Evolutionary conservation across 2,329 filamentous ascomycete species (phyloP).

Genomic region (Aspergillus spinulosporus): DNA sequence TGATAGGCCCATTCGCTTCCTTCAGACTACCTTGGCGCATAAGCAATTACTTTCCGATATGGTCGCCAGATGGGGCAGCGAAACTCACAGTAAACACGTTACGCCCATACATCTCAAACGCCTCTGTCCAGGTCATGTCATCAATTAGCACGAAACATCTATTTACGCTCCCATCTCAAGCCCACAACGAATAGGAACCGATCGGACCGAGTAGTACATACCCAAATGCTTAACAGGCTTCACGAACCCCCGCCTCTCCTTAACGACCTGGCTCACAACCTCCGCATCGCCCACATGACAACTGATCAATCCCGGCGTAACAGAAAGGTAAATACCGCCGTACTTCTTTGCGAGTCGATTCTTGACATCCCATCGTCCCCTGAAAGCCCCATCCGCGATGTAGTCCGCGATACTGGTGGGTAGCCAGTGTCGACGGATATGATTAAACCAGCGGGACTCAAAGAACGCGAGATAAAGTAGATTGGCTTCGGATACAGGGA

Average conservation of each 20-base stretch:
- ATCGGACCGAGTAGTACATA: conserved; percentile 6
- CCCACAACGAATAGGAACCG: neutral
- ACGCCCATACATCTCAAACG: conserved; percentile 34
- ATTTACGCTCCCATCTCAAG: neutral
- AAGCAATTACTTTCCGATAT: neutral
- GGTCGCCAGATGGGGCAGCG: no score
- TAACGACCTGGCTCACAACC: conserved; percentile 21
- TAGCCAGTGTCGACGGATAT: neutral
- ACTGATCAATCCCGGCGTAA: conserved; percentile 11
- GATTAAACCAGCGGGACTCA: neutral
- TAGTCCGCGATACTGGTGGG: neutral
- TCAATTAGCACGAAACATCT: neutral
- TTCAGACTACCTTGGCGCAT: conserved; percentile 21
- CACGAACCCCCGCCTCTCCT: conserved; percentile 15
- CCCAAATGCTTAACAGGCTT: conserved; percentile 22
- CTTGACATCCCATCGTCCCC: conserved; percentile 19
- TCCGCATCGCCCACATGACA: conserved; percentile 23
- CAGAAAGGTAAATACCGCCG: conserved; percentile 20
- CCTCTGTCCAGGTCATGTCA: conserved; percentile 11
- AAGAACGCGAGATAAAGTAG: neutral
- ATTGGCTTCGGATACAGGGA: conserved; percentile 1
- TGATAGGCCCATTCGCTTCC: conserved; percentile 46
- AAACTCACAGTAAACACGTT: conserved; percentile 34
- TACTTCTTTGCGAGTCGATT: conserved; percentile 17
- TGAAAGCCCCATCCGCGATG: conserved; percentile 1